Conservation (phyloP, 2,329 filamentous ascomycete genomes). For the Colletotrichum cereale region DNA sequence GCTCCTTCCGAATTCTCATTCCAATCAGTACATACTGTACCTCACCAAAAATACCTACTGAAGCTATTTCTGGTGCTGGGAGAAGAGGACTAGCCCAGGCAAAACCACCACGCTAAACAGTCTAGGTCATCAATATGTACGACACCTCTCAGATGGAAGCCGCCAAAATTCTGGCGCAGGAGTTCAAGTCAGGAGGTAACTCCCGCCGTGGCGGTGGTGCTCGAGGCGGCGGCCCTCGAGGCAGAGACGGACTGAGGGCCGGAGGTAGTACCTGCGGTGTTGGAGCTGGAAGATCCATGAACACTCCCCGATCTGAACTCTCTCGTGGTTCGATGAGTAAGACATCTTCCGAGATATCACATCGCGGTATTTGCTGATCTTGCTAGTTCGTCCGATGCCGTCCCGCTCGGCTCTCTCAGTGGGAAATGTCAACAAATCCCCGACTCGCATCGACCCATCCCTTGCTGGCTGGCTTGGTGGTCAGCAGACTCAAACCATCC, state of each 20-base stretch:
- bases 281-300: neutral
- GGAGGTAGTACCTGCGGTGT: neutral
- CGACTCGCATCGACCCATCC: neutral
- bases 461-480: constrained; percentile 1
- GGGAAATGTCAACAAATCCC: neutral
- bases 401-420: neutral
- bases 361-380: neutral
- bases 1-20: neutral
- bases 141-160: constrained; percentile 15
- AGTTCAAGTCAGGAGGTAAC: constrained; percentile 3
- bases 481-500: neutral
- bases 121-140: neutral
- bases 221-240: neutral
- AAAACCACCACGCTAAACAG: too few relatives aligned
- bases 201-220: neutral
- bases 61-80: neutral
- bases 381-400: neutral
- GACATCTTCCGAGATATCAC: neutral
- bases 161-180: neutral
- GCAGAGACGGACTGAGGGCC: neutral
- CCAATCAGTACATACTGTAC: neutral
- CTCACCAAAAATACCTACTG: neutral
- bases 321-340: neutral
- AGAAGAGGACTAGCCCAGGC: too few relatives aligned
- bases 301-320: neutral